Conservation (phyloP, 495 filamentous ascomycete genomes). For the Evernia prunastri region DNA sequence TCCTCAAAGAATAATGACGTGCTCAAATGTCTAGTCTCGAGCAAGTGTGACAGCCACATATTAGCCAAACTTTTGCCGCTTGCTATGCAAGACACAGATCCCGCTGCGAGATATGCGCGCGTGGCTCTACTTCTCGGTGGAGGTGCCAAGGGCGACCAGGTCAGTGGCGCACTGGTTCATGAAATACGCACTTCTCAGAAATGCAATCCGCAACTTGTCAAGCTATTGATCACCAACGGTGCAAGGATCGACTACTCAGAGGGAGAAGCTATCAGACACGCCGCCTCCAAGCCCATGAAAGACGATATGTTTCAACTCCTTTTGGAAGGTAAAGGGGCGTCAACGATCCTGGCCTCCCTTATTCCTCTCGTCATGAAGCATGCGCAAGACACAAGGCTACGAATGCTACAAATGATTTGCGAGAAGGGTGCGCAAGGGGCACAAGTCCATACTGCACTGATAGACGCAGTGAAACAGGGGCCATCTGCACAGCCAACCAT, state of each 20-base stretch:
- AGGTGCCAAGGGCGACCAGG: conserved; percentile 15
- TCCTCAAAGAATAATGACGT: neutral
- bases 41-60: conserved; percentile 4
- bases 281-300: conserved; percentile 8
- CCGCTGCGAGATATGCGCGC: neutral
- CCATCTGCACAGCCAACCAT: conserved; percentile 15
- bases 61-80: conserved; percentile 5
- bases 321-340: conserved; percentile 1
- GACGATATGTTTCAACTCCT: conserved; percentile 5
- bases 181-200: conserved; percentile 9
- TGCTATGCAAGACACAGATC: conserved; percentile 3
- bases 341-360: conserved; percentile 8
- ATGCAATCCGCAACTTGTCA: conserved; percentile 12
- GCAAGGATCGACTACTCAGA: conserved; percentile 17
- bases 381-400: conserved; percentile 12
- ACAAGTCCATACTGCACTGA: conserved; percentile 19
- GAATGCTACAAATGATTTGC: conserved; percentile 14
- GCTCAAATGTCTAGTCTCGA: conserved; percentile 11
- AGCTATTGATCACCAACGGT: conserved; percentile 12
- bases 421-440: conserved; percentile 9
- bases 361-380: conserved; percentile 19
- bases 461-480: conserved; percentile 17
- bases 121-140: conserved; percentile 13
- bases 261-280: conserved; percentile 16
- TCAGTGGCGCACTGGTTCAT: conserved; percentile 15